Conservation (phyloP, 495 filamentous ascomycete genomes). For the Aspergillus leporis region DNA sequence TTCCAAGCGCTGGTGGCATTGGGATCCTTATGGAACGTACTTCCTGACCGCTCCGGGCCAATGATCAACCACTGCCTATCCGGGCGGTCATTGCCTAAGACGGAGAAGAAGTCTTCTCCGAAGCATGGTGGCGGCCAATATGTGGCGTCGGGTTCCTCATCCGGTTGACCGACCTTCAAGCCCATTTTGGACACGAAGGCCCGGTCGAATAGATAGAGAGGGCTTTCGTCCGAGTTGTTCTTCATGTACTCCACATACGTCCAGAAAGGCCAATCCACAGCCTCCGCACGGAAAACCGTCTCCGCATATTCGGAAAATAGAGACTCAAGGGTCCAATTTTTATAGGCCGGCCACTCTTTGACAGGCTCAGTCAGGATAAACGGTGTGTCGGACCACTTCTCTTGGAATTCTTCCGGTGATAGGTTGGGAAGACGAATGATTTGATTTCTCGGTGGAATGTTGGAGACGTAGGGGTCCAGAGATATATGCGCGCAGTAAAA, state of each 20-base stretch:
- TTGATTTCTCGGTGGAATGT: constrained; percentile 71
- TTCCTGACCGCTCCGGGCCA: constrained; percentile 85
- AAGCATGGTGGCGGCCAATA: constrained; percentile 91
- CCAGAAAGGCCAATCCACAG: constrained; percentile 84
- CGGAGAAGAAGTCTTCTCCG: constrained; percentile 81
- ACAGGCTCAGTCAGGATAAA: constrained; percentile 90
- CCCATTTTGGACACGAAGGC: constrained; percentile 86
- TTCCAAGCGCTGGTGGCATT: constrained; percentile 91
- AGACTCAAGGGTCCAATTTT: constrained; percentile 67
- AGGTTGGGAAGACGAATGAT: constrained; percentile 72
- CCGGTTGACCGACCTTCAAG: constrained; percentile 56
- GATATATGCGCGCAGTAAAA: constrained; percentile 83
- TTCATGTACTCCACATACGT: constrained; percentile 85
- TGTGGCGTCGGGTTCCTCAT: constrained; percentile 47
- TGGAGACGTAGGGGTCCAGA: constrained; percentile 61
- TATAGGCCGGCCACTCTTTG: constrained; percentile 77
- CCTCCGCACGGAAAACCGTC: constrained; percentile 81
- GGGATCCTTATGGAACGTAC: constrained; percentile 91
- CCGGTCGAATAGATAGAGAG: constrained; percentile 89
- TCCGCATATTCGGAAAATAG: constrained; percentile 65
- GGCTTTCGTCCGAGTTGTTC: constrained; percentile 81
- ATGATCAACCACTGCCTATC: constrained; percentile 93
- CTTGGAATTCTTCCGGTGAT: constrained; percentile 69
- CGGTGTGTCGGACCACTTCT: constrained; percentile 73
- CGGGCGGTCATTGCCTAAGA: constrained; percentile 77